Evolutionary conservation across 495 filamentous ascomycete genomes (phyloP), one percentile per base, ranked within the genome.

Genomic region (Penicillium parvum): DNA sequence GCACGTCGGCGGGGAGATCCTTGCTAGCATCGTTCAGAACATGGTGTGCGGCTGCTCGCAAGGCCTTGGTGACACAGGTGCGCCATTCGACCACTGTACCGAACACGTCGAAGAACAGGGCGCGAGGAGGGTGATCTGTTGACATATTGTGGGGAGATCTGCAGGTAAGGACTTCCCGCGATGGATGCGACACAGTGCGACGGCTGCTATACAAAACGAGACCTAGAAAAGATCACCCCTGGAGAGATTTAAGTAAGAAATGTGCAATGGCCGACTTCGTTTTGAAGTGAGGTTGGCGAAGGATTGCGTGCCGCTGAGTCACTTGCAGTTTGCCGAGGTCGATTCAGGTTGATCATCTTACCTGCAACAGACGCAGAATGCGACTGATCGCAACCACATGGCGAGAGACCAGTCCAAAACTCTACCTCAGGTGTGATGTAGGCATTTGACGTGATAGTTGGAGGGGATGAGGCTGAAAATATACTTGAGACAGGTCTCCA

Each of bases 41-140:
- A 4, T 61, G 47, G 37, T 66, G 48, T 19, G 64, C 52, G 7
- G 63, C 59, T 11, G 50, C 39, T 32, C 48, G 40, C 12, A 90
- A 66, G 20, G 74, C 73, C 10, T 66, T 55, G 16, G 66, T 74
- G 16, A 91, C 73, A 21, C 76, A 74, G 21, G 62, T 66, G 37
- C 85, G 77, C 82, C 84, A 87, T 66, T 86, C 71, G 18, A 90
- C 85, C 39, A 82, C 74, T 4, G 86, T 90, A 48, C 87, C 88
- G 65, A 91, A 91, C 53, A 85, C 56, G 37, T 82, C 78, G 59
- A 82, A 82, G 47, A 82, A 66, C n/a, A 82, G 58, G 11, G 65
- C 72, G 41, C 63, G 52, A 7, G 72, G 73, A 37, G 26, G 39
- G 42, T 21, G 53, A n/a, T n/a, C 44, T 18, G 61, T 44, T 68